Base-by-base conservation (phyloP, 2,329 filamentous ascomycete genomes). In the Epichloe scottii region DNA sequence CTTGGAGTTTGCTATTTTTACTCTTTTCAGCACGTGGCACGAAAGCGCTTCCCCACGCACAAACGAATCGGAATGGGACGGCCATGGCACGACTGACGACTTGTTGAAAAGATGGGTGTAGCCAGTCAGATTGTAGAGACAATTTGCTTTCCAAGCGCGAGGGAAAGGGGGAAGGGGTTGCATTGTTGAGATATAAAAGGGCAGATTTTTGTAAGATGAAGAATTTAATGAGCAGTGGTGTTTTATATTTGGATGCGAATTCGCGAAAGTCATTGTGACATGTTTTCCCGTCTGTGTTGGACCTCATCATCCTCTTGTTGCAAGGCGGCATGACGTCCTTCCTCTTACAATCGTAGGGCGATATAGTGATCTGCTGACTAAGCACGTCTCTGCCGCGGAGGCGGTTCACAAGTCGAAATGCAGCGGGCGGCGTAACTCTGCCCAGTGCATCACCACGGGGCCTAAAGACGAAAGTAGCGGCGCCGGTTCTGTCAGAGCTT, bases 1-100 rank as follows among this genome's bases (percentile, higher is more conserved):
- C 73, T 65, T 68, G 71, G 71, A 65, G 62, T 65, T 60, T 59
- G 33, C 58, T 26, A 26, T 54, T 51, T 57, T 58, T 67, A 60
- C 63, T 63, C 66, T 66, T 66, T 64, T 67, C 42, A 46, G 66
- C 68, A 66, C 68, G 71, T 71, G 71, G 71, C 68, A 69, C 64
- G 72, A 75, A 75, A 73, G 68, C 62, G 67, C 67, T 71, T 71
- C 67, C 68, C 67, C 66, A 70, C 67, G 64, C 60, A 63, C 17
- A 58, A 58, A 63, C 62, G 58, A 57, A 65, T 57, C 55, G 54
- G 55, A 58, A 65, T 61, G 64, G 65, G 64, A 66, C 57, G 59
- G 56, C 59, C 53, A 53, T 43, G 52, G 58, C 47, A 57, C 54
- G 57, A 58, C 55, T 55, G 56, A 60, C 50, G 57, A 58, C 45